A percentile compares a stretch with the other conserved stretches of the same genome.
phyloP scores from a whole-genome alignment of 805 yeast species.

The Candida peoriensis region DNA sequence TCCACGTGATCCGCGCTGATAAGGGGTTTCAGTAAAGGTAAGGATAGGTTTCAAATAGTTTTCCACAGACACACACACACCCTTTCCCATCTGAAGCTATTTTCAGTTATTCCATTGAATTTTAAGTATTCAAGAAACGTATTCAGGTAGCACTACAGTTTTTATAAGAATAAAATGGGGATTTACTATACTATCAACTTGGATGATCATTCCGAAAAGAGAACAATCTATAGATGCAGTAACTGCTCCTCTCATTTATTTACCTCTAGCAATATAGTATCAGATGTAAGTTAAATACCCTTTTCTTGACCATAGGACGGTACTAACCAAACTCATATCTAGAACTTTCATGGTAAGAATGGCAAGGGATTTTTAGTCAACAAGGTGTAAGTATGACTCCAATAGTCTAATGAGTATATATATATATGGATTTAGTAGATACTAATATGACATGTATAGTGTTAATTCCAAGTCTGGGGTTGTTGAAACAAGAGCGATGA shows the following conservation, averaged over 20 bases:
- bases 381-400: conserved; percentile 27
- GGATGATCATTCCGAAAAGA: conserved; percentile 8
- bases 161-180: no score
- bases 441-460: no score
- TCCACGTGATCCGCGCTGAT: no score
- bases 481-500: conserved; percentile 42
- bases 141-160: no score
- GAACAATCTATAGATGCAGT: conserved; percentile 16
- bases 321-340: conserved; percentile 2
- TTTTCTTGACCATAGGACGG: neutral
- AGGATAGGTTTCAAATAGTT: no score
- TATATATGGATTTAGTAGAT: no score
- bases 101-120: no score
- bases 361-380: conserved; percentile 56
- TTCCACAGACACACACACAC: no score
- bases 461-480: conserved; percentile 36
- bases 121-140: no score
- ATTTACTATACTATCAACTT: conserved; percentile 15
- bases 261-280: conserved; percentile 12
- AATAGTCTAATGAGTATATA: neutral
- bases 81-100: no score
- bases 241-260: conserved; percentile 20
- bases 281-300: conserved; percentile 8
- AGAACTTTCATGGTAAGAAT: conserved; percentile 48
- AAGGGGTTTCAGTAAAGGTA: no score